Conservation (phyloP, 495 filamentous ascomycete genomes). For the Xylaria curta region DNA sequence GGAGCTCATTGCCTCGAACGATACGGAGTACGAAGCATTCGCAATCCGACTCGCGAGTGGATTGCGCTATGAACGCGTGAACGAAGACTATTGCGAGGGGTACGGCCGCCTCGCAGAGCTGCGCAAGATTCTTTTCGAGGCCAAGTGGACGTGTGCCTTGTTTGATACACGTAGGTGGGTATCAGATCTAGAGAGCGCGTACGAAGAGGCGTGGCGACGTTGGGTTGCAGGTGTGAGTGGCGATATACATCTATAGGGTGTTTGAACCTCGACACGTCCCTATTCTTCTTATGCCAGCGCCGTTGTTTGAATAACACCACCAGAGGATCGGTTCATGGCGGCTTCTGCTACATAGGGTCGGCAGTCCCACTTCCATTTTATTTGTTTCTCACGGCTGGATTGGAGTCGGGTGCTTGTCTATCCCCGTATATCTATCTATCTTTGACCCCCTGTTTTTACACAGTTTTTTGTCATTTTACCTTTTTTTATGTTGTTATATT, state of each 20-base stretch:
- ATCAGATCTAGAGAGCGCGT: conserved; percentile 85
- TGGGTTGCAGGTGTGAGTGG: conserved; percentile 89
- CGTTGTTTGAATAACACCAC: not conserved
- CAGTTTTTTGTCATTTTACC: not conserved
- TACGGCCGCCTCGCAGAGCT: conserved; percentile 74
- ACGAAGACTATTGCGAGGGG: conserved; percentile 60
- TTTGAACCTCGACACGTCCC: conserved; percentile 9
- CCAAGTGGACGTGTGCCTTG: conserved; percentile 80
- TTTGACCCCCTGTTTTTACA: not conserved
- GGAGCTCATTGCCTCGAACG: conserved; percentile 80
- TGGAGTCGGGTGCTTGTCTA: conserved; percentile 18
- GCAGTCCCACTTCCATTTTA: not conserved
- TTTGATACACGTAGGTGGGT: conserved; percentile 97
- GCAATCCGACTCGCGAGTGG: conserved; percentile 75
- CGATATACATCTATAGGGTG: conserved; percentile 73
- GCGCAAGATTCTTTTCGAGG: conserved; percentile 78
- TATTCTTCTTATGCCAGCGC: not conserved
- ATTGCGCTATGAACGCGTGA: conserved; percentile 62
- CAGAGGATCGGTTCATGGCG: not conserved
- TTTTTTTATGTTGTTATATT: conserved; percentile 6
- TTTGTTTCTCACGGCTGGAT: conserved; percentile 8
- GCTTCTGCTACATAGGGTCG: not conserved
- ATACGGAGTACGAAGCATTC: conserved; percentile 80
- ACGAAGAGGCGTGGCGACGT: conserved; percentile 82
- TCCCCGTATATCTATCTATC: conserved; percentile 12